Base-by-base conservation (phyloP, 2,329 filamentous ascomycete species). In the Fusarium irregulare region DNA sequence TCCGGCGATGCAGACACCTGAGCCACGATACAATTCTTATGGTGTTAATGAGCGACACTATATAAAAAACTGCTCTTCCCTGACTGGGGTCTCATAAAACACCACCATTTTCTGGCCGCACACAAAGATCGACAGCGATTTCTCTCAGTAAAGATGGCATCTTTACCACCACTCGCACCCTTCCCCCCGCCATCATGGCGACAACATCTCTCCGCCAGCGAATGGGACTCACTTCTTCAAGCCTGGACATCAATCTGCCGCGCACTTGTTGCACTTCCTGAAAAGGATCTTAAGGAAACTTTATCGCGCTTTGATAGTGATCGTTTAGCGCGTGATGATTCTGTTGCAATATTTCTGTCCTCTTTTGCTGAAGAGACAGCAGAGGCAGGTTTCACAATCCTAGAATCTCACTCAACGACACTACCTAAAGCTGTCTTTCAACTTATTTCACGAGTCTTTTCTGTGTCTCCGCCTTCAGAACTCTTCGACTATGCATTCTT, bases 151-250 rank as follows among this genome's bases (percentile, higher is more conserved):
- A 57, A 50, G 51, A 85, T 85, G 82, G 74, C 80, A 73, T 76
- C 81, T 56, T 81, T 94, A 50, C 93, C 93, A 44, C 86, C 90
- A 34, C 86, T 98, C 79, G 93, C 92, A 60, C 88, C 92, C 21
- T 94, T 96, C 74, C 95, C 94, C 20, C 86, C 90, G 66, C 82
- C 87, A 34, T 82, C 84, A 58, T 89, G 93, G 82, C 89, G 89
- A 75, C 86, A 87, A 71, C 86, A 87, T 71, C 86, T 97, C 64
- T 83, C 86, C 41, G 81, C 89, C 6, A 81, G 85, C 53, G 93
- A 97, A 80, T 97, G 94, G 94, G 85, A 91, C 70, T 84, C 87
- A 32, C 93, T 92, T 77, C 82, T 97, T 48, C 87, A 92, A 68
- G 90, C 93, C 37, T 98, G 93, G 93, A 82, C 89, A 20, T 82